Evolutionary conservation across 192 early-diverging fungal species (phyloP), one percentile per base, ranked within the genome.

Genomic region (Umbelopsis ramanniana): DNA sequence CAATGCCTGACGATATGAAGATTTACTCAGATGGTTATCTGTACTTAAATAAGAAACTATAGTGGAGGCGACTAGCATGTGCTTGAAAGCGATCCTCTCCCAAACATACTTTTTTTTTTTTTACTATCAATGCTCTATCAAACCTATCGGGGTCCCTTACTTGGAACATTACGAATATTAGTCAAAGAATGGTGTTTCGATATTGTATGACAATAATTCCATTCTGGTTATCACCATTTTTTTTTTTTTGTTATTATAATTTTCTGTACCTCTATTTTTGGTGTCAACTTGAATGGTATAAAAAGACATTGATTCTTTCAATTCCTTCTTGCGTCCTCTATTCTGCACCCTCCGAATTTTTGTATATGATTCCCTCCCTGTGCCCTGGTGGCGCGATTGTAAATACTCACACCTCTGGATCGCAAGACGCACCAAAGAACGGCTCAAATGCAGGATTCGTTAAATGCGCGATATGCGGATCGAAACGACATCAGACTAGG

Each of bases 361-460:
- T 37, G 57, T 63, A 63, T 37, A 63, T 63, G 57, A 38, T 35
- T 63, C 26, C 33, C 24, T 63, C 26, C 33, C 33, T 63, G 57
- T 63, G 57, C 57, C 57, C 57, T 63, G 57, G 57, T 29, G 57
- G 57, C 57, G 57, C 57, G 57, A 63, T 63, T 63, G 57, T 63
- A 63, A 63, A 63, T 63, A 63, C 14, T 19, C 57, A 63, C 15
- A 26, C 57, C 5, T 29, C 57, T 37, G 15, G 14, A 35, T 63
- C 57, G 33, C 4, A 22, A 14, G 26, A 29, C 35, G 57, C 12
- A 37, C 26, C 57, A 37, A 37, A 35, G 17, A 63, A 63, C 35
- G 11, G 29, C 12, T 38, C 57, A 6, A 63, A 29, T n/a, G 57
- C 57, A 63, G 57, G 33, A 10, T 63, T 63, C 37, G 57, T 63